Evolutionary conservation across 352 stramenopile genomes (phyloP).

Genomic region (Phytophthora vignae): DNA sequence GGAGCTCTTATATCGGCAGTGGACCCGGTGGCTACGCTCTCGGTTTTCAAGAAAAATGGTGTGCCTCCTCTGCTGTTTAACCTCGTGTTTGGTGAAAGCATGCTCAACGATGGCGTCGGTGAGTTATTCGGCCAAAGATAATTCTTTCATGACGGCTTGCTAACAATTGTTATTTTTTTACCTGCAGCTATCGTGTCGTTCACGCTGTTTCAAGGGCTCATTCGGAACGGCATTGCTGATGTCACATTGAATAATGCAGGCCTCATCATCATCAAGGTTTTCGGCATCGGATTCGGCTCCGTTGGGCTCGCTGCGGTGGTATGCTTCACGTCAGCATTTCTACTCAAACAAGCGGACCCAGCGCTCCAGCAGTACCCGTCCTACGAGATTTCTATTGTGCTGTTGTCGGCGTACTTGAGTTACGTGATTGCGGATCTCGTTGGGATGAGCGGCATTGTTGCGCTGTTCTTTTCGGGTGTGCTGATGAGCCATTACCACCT

Average conservation of each 20-base stretch:
- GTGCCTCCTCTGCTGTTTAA: conserved; percentile 93
- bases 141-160: conserved; percentile 24
- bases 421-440: conserved; percentile 83
- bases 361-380: conserved; percentile 78
- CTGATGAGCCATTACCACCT: conserved; percentile 91
- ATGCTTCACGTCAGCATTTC: conserved; percentile 81
- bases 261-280: conserved; percentile 84
- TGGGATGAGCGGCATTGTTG: conserved; percentile 92
- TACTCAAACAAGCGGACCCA: conserved; percentile 82
- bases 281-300: conserved; percentile 85
- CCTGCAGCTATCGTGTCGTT: conserved; percentile 83
- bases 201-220: conserved; percentile 81
- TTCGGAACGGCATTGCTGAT: conserved; percentile 74
- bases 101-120: conserved; percentile 95
- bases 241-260: conserved; percentile 78
- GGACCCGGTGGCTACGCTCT: conserved; percentile 94
- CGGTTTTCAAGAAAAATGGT: conserved; percentile 93
- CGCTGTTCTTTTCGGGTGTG: conserved; percentile 94
- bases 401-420: conserved; percentile 85
- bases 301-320: conserved; percentile 75
- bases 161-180: conserved; percentile 7
- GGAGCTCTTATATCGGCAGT: conserved; percentile 94
- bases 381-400: conserved; percentile 90
- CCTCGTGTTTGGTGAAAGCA: conserved; percentile 95
- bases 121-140: conserved; percentile 30